Base-by-base conservation (phyloP, 2,329 filamentous ascomycete species). In the Microdochium nivale region DNA sequence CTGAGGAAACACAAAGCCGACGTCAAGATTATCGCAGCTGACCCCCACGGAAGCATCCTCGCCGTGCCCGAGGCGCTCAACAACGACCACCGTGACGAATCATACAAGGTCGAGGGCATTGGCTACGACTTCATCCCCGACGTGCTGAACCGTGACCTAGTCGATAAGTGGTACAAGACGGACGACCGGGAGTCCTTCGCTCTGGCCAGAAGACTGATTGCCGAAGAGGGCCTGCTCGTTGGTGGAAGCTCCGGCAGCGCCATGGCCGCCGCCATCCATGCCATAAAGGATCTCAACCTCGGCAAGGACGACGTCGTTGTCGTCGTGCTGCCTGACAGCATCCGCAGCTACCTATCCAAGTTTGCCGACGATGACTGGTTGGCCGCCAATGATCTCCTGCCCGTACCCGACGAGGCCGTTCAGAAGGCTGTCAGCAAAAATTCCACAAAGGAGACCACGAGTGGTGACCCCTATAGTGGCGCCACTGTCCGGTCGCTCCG, bases 291-390 rank as follows among this genome's bases (percentile, higher is more conserved):
- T 48, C 74, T 87, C 51, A 76, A 79, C n/a, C 79, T 96, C 57
- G 80, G 81, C 56, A 87, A 91, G 66, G 87, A 87, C 52, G 91
- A 99, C 64, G 83, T 90, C 1, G 83, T 97, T 0, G 94, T 99
- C 25, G 90, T 96, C 25, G 75, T 99, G 50, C 77, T 96, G 19
- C 95, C 94, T 1, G 94, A 99, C 69, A 96, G 90, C 73, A 97
- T 99, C 66, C 82, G 94, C 64, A 96, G 90, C 71, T 99, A 99
- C 69, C 83, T 99, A 25, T 92, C 87, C 74, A 99, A 99, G 80
- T 99, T 99, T 67, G 90, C 90, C 58, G 94, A 99, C 67, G 95
- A 99, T 66, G 94, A 97, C 75, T 99, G 94, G 95, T 84, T 99
- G 52, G 91, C 90, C 13, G 94, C 94, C 56, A 99, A 99, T 72